These are phyloP conservation scores for Scutellaria baicalensis DNA, from an alignment of 257 asterid species.

Conservation along the genomic window DNA sequence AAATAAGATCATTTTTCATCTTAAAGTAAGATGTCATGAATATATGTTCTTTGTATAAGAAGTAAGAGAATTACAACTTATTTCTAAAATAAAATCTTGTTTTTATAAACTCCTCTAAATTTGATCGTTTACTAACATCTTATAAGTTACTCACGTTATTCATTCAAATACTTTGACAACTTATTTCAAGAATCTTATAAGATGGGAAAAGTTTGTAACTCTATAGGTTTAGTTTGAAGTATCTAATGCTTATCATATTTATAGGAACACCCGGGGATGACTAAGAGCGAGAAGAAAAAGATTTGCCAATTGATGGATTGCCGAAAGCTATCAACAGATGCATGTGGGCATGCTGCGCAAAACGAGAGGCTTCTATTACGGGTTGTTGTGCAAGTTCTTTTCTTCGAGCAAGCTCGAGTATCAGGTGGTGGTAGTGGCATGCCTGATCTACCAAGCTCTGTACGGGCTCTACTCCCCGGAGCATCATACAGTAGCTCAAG, in stretches of 20 bases:
- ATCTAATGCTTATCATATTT: background rate
- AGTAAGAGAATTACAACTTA: too few relatives aligned
- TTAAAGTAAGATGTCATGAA: too few relatives aligned
- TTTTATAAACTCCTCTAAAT: too few relatives aligned
- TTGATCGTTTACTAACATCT: too few relatives aligned
- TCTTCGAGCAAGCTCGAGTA: conserved; percentile 68
- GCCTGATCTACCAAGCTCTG: conserved; percentile 36
- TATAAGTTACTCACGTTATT: too few relatives aligned
- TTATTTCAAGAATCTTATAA: too few relatives aligned
- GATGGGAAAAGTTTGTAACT: too few relatives aligned
- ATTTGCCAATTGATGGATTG: conserved; percentile 74
- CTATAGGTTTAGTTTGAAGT: too few relatives aligned
- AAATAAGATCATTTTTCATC: too few relatives aligned
- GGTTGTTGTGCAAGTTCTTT: conserved; percentile 71
- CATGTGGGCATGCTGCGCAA: conserved; percentile 75
- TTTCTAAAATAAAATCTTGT: too few relatives aligned
- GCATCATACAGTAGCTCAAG: conserved; percentile 70
- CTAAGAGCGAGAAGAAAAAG: conserved; percentile 66
- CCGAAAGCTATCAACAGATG: conserved; percentile 65
- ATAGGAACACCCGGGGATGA: conserved; percentile 68
- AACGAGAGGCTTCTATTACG: conserved; percentile 79
- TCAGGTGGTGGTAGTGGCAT: conserved; percentile 37
- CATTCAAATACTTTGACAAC: too few relatives aligned
- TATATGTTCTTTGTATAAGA: too few relatives aligned
- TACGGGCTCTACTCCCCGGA: conserved; percentile 38